phyloP scores from a whole-genome alignment of 208 protist genomes.

The Crithidia bombi region DNA sequence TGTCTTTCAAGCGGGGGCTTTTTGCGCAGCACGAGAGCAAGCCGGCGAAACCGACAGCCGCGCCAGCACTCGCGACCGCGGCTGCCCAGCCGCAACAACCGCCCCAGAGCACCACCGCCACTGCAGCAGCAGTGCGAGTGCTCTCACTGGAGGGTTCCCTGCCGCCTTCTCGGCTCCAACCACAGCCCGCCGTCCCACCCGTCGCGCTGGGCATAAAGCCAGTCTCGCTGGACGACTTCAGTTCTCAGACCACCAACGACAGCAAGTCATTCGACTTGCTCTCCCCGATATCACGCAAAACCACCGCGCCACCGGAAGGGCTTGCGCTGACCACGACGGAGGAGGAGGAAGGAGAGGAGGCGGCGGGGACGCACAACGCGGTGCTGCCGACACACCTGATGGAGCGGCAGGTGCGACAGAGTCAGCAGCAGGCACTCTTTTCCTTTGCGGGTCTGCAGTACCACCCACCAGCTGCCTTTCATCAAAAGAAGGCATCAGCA shows the following conservation, averaged over 20 bases:
- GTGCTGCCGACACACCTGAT: background rate
- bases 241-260: conserved; percentile 3
- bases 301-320: conserved; percentile 9
- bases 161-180: background rate
- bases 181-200: no score
- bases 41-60: background rate
- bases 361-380: no score
- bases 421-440: background rate
- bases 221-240: conserved; percentile 7
- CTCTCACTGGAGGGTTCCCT: background rate
- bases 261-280: conserved; percentile 12
- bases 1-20: background rate
- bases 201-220: background rate
- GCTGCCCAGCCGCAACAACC: background rate
- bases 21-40: conserved; percentile 4
- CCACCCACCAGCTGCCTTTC: conserved; percentile 2
- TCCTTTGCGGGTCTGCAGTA: conserved; percentile 10
- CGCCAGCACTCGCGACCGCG: background rate
- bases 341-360: background rate
- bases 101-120: background rate
- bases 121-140: conserved; percentile 10
- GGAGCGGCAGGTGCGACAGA: background rate
- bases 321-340: background rate
- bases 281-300: conserved; percentile 17
- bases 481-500: background rate